phyloP scores from a whole-genome alignment of 768 basidiomycete species.

The Obba rivulosa region DNA sequence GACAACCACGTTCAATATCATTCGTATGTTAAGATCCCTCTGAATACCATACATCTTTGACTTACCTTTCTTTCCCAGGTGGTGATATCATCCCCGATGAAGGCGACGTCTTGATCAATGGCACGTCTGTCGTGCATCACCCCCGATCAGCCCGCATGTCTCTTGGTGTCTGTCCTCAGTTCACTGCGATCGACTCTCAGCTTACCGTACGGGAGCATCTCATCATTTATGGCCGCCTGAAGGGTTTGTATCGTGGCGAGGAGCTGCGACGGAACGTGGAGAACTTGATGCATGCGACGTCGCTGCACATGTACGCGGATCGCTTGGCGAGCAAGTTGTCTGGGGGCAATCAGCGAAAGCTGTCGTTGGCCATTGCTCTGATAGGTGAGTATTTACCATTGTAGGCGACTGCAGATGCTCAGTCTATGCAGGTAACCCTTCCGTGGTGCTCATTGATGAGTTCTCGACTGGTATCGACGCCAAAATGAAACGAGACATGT shows the following conservation, averaged over 20 bases:
- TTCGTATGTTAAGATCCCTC: constrained; percentile 42
- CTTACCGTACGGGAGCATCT: constrained; percentile 77
- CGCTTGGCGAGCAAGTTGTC: constrained; percentile 70
- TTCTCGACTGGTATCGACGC: constrained; percentile 82
- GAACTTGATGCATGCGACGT: constrained; percentile 52
- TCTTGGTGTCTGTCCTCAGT: constrained; percentile 80
- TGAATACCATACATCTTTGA: not conserved
- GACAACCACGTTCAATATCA: constrained; percentile 77
- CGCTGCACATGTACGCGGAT: constrained; percentile 56
- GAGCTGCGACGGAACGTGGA: constrained; percentile 52
- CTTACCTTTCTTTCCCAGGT: constrained; percentile 40
- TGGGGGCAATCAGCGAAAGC: constrained; percentile 75
- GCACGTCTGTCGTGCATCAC: constrained; percentile 57
- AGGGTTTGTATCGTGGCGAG: constrained; percentile 50
- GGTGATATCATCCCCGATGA: constrained; percentile 62
- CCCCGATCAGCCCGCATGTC: constrained; percentile 60
- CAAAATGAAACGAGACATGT: constrained; percentile 82
- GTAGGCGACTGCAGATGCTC: not conserved
- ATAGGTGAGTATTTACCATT: constrained; percentile 40
- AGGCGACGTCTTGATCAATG: constrained; percentile 67
- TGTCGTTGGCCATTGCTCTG: constrained; percentile 70
- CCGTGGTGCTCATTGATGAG: constrained; percentile 77
- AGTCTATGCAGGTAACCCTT: constrained; percentile 52
- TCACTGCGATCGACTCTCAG: constrained; percentile 77
- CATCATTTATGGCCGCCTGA: constrained; percentile 64